A percentile compares a stretch with the other conserved stretches of the same genome.
Conservation (phyloP, 164 flowering plant genomes). For the Magnolia changhungtana region DNA sequence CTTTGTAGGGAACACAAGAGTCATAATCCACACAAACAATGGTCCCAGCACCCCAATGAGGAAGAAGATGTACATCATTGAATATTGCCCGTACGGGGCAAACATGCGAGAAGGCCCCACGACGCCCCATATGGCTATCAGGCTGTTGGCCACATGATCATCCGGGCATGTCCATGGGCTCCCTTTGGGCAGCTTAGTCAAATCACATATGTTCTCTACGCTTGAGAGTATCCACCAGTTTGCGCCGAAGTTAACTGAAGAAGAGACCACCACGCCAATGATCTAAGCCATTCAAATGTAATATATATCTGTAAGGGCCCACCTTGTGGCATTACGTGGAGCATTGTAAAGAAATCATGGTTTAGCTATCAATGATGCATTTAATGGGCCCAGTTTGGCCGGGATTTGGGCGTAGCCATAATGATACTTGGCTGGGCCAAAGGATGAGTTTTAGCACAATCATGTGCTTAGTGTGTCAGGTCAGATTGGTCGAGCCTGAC, state of each 20-base stretch:
- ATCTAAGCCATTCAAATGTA: conserved; percentile 42
- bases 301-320: too few relatives aligned
- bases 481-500: too few relatives aligned
- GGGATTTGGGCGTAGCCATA: too few relatives aligned
- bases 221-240: conserved; percentile 15
- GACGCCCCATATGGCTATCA: conserved; percentile 16
- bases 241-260: conserved; percentile 13
- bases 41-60: background rate
- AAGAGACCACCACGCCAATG: conserved; percentile 15
- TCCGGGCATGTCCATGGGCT: conserved; percentile 28
- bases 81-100: background rate
- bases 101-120: conserved; percentile 12
- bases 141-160: conserved; percentile 14
- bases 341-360: too few relatives aligned
- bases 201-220: conserved; percentile 15
- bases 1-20: background rate
- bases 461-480: too few relatives aligned
- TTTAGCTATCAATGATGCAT: too few relatives aligned
- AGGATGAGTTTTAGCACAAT: too few relatives aligned
- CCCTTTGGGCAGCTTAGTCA: conserved; percentile 12
- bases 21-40: background rate
- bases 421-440: too few relatives aligned
- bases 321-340: too few relatives aligned
- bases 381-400: too few relatives aligned
- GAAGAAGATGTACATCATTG: background rate